phyloP scores from a whole-genome alignment of 805 yeast genomes.

The Saccharomycopsis guyanensis region DNA sequence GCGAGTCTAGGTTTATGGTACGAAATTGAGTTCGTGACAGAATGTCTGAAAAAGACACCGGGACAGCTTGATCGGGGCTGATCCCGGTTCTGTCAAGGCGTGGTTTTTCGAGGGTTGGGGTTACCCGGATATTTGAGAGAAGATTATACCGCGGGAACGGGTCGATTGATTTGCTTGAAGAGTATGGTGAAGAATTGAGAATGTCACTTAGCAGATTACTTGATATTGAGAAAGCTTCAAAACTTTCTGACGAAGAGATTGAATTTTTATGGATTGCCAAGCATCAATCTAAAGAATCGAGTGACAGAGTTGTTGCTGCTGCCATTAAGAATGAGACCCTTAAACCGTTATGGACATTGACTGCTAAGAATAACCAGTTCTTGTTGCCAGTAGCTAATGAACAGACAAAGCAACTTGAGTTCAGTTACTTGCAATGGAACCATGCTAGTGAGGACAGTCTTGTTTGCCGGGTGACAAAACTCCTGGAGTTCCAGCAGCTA shows the following conservation, averaged over 20 bases:
- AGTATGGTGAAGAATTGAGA: no score
- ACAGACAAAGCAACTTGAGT: constrained; percentile 15
- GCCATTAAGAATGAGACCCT: constrained; percentile 10
- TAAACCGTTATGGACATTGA: constrained; percentile 4
- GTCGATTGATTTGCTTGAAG: no score
- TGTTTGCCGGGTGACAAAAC: constrained; percentile 4
- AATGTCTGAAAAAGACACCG: no score
- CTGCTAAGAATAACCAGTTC: constrained; percentile 10
- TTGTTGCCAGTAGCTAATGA: constrained; percentile 15
- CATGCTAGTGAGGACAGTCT: constrained; percentile 2
- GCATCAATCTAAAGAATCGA: not conserved
- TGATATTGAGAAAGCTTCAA: constrained; percentile 11
- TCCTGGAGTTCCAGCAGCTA: constrained; percentile 13
- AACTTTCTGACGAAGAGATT: constrained; percentile 10
- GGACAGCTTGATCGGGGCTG: no score
- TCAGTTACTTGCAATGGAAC: constrained; percentile 20
- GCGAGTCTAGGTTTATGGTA: no score
- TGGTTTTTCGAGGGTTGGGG: no score
- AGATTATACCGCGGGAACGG: no score
- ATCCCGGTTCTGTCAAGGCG: no score
- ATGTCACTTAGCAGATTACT: constrained; percentile 8
- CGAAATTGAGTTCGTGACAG: no score
- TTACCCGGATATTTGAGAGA: no score
- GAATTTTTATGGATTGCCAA: constrained; percentile 19
- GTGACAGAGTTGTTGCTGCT: constrained; percentile 3